Base-by-base conservation (phyloP, 179 eudicot species). In the Pouteria campechiana region DNA sequence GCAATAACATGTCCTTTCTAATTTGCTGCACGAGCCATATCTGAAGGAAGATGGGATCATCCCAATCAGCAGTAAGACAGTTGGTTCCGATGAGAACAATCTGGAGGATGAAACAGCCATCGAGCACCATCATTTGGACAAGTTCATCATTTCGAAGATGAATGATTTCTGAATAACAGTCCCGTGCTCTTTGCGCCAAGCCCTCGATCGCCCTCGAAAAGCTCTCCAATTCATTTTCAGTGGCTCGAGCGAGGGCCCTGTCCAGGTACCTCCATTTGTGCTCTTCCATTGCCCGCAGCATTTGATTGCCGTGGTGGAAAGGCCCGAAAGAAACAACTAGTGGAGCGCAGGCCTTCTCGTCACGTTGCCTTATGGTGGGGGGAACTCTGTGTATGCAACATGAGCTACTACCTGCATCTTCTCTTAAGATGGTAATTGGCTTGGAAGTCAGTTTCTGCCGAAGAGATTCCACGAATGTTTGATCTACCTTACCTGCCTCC, bases 331-430 rank as follows among this genome's bases (percentile, higher is more conserved):
- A 56, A 10, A 63, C 52, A 2, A 56, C 37, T 21, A 37, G 51
- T 9, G 69, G 63, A 12, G 48, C 44, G 57, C 50, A 63, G 19
- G 69, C 58, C 15, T 56, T 58, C 28, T 56, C 54, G 4, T 51
- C 45, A 3, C 56, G 52, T 37, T 50, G 44, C 13, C 63, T 62
- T 37, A 63, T 52, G 54, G 32, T 44, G 32, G 50, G 37, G 11
- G 68, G 68, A 15, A 63, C 62, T 27, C 20, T 31, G n/a, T 50
- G 51, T 14, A 63, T 56, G 53, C 54, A 48, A 16, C 58, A 63
- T n/a, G n/a, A n/a, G n/a, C n/a, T n/a, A n/a, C n/a, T n/a, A n/a
- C n/a, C n/a, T n/a, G n/a, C n/a, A n/a, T n/a, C n/a, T n/a, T n/a
- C n/a, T n/a, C n/a, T n/a, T n/a, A n/a, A n/a, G n/a, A n/a, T n/a